Conservation (phyloP, 2,329 filamentous ascomycete species). For the Lachnellula arida region DNA sequence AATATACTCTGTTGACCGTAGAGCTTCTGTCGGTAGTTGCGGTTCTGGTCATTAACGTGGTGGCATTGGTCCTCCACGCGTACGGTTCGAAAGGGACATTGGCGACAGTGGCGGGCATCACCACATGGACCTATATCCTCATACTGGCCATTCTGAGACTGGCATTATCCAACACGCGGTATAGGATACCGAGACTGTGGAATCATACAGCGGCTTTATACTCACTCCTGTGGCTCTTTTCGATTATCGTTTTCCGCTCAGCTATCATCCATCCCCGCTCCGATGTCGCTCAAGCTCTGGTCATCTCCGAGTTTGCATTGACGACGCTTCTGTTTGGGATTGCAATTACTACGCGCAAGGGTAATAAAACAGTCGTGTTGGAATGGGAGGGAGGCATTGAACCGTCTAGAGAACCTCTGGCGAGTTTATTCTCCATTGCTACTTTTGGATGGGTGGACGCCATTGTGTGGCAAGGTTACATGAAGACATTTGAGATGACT, state of each 20-base stretch:
- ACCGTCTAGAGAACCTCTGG: constrained; percentile 80
- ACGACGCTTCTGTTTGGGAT: constrained; percentile 70
- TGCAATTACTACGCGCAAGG: constrained; percentile 77
- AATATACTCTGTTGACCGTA: constrained; percentile 63
- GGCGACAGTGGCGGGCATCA: constrained; percentile 61
- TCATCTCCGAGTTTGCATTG: constrained; percentile 70
- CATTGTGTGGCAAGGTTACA: constrained; percentile 86
- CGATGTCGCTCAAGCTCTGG: constrained; percentile 55
- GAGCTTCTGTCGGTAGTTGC: constrained; percentile 73
- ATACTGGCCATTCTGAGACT: constrained; percentile 69
- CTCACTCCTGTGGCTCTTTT: constrained; percentile 73
- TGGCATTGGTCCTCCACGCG: constrained; percentile 55
- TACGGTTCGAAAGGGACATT: constrained; percentile 55
- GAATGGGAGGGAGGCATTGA: constrained; percentile 87
- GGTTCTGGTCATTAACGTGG: constrained; percentile 64
- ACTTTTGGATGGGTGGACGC: constrained; percentile 90
- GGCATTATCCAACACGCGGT: constrained; percentile 59
- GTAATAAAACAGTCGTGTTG: constrained; percentile 82
- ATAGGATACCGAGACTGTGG: constrained; percentile 72
- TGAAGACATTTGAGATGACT: constrained; percentile 72
- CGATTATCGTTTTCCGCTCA: constrained; percentile 75
- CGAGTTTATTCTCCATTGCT: constrained; percentile 80
- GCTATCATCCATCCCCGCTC: constrained; percentile 73
- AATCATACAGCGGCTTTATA: constrained; percentile 89
- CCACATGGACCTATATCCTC: constrained; percentile 77